These are phyloP conservation scores for Vaccinium corymbosum DNA, from an alignment of 148 eudicot genomes.

Conservation along the genomic window DNA sequence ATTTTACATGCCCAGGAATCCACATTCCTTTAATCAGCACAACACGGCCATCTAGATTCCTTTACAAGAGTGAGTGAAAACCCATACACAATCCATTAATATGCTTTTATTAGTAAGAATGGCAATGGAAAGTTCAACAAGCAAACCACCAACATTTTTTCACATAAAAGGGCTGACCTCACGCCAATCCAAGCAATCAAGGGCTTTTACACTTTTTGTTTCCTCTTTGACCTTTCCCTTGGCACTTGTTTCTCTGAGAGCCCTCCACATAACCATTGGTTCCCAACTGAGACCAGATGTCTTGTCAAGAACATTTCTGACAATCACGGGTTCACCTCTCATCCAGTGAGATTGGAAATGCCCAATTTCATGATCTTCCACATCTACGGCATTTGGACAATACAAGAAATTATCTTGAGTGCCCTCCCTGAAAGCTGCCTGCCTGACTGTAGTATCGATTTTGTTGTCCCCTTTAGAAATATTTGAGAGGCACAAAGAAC, in stretches of 20 bases:
- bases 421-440: slow-evolving; percentile 57
- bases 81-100: background rate
- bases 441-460: slow-evolving; percentile 29
- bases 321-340: slow-evolving; percentile 85
- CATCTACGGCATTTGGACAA: slow-evolving; percentile 51
- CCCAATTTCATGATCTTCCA: slow-evolving; percentile 38
- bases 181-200: slow-evolving; percentile 94
- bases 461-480: slow-evolving; percentile 5
- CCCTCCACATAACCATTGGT: slow-evolving; percentile 94
- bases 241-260: slow-evolving; percentile 41
- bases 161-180: slow-evolving; percentile 45
- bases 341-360: slow-evolving; percentile 94
- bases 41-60: background rate
- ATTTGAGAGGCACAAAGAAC: slow-evolving; percentile 32
- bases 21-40: background rate
- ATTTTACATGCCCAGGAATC: background rate
- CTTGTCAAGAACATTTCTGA: slow-evolving; percentile 55
- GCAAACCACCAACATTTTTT: slow-evolving; percentile 16
- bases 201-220: slow-evolving; percentile 52
- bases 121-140: background rate
- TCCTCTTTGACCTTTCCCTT: slow-evolving; percentile 41
- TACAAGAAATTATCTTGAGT: slow-evolving; percentile 59
- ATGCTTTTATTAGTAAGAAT: background rate
- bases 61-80: background rate
- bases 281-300: slow-evolving; percentile 90